These are phyloP conservation scores for Umbelopsis isabellina DNA, from an alignment of 192 early-diverging fungal species.

Conservation along the genomic window DNA sequence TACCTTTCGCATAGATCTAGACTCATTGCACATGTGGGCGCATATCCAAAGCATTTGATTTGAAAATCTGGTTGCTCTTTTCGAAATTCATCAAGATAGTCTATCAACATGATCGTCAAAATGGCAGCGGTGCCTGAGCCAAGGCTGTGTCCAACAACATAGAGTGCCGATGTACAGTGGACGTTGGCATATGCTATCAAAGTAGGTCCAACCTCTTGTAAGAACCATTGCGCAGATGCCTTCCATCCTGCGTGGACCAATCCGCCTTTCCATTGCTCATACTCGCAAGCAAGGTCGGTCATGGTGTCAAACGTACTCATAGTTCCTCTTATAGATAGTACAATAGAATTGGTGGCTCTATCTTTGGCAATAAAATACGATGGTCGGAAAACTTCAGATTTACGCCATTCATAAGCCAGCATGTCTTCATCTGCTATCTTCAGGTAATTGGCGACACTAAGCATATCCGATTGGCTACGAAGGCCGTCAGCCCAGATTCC, in stretches of 20 bases:
- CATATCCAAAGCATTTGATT: slow-evolving; percentile 54
- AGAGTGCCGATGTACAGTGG: slow-evolving; percentile 52
- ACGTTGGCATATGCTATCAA: slow-evolving; percentile 60
- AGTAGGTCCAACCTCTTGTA: slow-evolving; percentile 65
- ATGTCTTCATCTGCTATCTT: slow-evolving; percentile 63
- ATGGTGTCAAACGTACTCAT: slow-evolving; percentile 77
- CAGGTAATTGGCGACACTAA: slow-evolving; percentile 65
- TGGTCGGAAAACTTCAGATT: slow-evolving; percentile 66
- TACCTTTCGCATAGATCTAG: slow-evolving; percentile 54
- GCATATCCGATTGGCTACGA: slow-evolving; percentile 66
- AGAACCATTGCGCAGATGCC: slow-evolving; percentile 73
- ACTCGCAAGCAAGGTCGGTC: slow-evolving; percentile 77
- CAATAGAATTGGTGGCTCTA: slow-evolving; percentile 62
- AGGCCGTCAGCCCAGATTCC: slow-evolving; percentile 66
- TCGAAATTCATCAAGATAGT: slow-evolving; percentile 56
- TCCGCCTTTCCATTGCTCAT: slow-evolving; percentile 77
- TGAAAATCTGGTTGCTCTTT: slow-evolving; percentile 39
- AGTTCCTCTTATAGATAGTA: slow-evolving; percentile 69
- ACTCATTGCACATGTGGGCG: slow-evolving; percentile 48
- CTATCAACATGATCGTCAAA: slow-evolving; percentile 71
- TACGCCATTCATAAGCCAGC: slow-evolving; percentile 68
- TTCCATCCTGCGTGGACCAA: slow-evolving; percentile 78
- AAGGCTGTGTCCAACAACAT: slow-evolving; percentile 77
- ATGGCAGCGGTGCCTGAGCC: slow-evolving; percentile 73
- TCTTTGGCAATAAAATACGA: slow-evolving; percentile 75